These are phyloP conservation scores for Cladosporium sp. DNA, from an alignment of 2,329 filamentous ascomycete species.

Conservation along the genomic window DNA sequence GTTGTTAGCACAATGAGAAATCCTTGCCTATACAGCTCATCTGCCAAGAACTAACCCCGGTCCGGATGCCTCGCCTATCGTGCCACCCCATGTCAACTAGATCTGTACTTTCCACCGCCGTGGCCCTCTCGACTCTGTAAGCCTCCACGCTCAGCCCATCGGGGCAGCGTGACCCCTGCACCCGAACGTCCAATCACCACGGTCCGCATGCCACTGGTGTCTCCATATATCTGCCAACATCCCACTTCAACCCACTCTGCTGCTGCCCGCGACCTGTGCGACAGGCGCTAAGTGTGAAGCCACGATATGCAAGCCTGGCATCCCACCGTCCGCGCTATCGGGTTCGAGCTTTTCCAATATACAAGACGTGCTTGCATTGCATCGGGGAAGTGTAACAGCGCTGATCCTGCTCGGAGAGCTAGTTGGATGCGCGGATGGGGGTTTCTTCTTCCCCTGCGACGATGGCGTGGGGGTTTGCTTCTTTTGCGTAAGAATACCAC, in stretches of 20 bases:
- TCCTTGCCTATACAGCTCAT: neutral
- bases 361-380: conserved; percentile 1
- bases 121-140: neutral
- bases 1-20: neutral
- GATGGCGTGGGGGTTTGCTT: neutral
- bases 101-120: neutral
- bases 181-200: conserved; percentile 3
- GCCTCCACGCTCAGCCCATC: neutral
- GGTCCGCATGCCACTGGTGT: no score
- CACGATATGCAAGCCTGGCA: neutral
- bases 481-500: neutral
- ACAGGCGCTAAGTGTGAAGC: neutral
- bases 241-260: neutral
- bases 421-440: neutral
- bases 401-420: neutral
- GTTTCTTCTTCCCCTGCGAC: neutral
- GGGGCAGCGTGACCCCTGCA: conserved; percentile 7
- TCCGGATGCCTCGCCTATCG: neutral
- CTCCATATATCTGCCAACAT: neutral
- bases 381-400: neutral
- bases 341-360: neutral
- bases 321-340: conserved; percentile 7
- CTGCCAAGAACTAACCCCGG: neutral
- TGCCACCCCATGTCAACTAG: neutral
- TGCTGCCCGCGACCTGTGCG: neutral